Evolutionary conservation across 768 basidiomycete species (phyloP).

Genomic region (Psilocybe cubensis): DNA sequence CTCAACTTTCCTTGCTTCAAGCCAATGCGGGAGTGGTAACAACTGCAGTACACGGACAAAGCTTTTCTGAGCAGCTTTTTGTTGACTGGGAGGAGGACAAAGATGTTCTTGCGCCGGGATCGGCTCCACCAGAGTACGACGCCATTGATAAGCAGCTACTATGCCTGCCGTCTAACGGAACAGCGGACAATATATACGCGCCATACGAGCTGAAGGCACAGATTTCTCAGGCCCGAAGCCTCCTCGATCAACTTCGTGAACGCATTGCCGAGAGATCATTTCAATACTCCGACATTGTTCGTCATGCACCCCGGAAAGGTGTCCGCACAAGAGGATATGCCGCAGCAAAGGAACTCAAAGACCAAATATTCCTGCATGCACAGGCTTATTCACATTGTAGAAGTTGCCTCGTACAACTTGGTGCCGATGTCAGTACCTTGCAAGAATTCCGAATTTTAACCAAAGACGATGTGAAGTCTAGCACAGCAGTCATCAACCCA

Average conservation of each 20-base stretch:
- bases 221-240: not conserved
- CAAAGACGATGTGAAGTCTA: constrained; percentile 11
- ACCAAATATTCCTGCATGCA: not conserved
- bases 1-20: no score
- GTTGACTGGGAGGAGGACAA: not conserved
- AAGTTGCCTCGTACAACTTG: not conserved
- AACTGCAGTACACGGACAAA: no score
- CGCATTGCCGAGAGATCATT: constrained; percentile 15
- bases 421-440: not conserved
- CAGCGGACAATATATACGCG: not conserved
- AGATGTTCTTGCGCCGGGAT: not conserved
- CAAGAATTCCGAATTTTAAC: not conserved
- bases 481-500: constrained; percentile 16
- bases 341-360: not conserved
- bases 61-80: not conserved
- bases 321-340: not conserved
- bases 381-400: constrained; percentile 4
- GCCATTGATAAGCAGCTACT: no score
- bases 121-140: not conserved
- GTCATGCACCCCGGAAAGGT: constrained; percentile 1
- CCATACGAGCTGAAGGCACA: not conserved
- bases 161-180: not conserved
- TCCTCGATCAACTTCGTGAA: not conserved
- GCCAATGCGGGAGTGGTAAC: no score
- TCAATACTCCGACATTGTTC: constrained; percentile 10